Conservation (phyloP, 2,329 filamentous ascomycete genomes). For the Xylogone sp. region DNA sequence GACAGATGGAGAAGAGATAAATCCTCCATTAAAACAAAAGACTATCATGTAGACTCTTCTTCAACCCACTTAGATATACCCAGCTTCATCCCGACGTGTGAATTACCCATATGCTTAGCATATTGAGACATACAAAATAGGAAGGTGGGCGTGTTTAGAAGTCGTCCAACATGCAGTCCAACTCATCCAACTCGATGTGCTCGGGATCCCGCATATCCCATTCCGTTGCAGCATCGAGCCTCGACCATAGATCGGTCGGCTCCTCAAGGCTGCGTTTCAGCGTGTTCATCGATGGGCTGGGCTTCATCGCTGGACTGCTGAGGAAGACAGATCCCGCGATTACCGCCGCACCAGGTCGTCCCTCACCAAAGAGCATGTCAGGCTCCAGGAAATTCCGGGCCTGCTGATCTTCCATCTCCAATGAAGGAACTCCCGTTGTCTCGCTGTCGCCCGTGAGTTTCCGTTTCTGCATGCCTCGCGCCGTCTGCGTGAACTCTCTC, state of each 20-base stretch:
- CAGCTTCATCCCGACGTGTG: too few species aligned
- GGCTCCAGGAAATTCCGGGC: constrained; percentile 19
- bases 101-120: too few species aligned
- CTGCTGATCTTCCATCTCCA: constrained; percentile 23
- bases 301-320: constrained; percentile 53
- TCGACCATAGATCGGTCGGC: constrained; percentile 19
- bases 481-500: constrained; percentile 94
- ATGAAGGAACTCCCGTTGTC: constrained; percentile 43
- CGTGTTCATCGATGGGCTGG: constrained; percentile 28
- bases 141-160: constrained; percentile 28
- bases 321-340: constrained; percentile 32
- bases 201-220: constrained; percentile 71
- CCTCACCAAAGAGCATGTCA: constrained; percentile 27
- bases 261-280: constrained; percentile 46
- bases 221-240: constrained; percentile 45
- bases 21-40: not conserved
- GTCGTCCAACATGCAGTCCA: constrained; percentile 79
- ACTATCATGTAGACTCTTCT: not conserved
- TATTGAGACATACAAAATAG: not conserved
- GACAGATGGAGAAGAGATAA: not conserved
- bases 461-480: constrained; percentile 68
- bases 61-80: not conserved
- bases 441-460: constrained; percentile 51
- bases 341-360: constrained; percentile 21
- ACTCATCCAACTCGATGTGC: constrained; percentile 86